Conservation (phyloP, 768 basidiomycete genomes). For the Pleurotus ostreatus region DNA sequence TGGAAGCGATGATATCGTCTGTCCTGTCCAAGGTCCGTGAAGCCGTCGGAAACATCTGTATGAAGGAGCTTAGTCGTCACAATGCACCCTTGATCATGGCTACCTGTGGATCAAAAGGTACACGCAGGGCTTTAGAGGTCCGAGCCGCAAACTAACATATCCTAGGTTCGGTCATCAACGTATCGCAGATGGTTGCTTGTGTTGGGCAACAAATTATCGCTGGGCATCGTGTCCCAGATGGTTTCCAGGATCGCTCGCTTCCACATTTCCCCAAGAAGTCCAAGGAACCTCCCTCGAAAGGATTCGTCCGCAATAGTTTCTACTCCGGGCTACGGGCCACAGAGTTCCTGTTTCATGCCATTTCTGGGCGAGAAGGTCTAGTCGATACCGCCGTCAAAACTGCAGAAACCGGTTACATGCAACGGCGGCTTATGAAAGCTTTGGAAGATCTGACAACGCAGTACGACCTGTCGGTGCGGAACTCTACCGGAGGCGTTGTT, state of each 20-base stretch:
- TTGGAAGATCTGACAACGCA: slow-evolving; percentile 95
- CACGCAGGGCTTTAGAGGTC: slow-evolving; percentile 9
- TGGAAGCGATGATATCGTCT: slow-evolving; percentile 94
- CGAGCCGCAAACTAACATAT: not conserved
- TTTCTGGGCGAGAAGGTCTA: slow-evolving; percentile 96
- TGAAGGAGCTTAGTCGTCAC: slow-evolving; percentile 95
- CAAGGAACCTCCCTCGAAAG: slow-evolving; percentile 93
- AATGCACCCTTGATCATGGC: slow-evolving; percentile 99
- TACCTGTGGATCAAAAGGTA: slow-evolving; percentile 97
- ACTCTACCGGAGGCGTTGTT: slow-evolving; percentile 91
- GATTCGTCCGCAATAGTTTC: slow-evolving; percentile 97
- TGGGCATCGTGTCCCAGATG: slow-evolving; percentile 96
- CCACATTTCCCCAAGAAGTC: slow-evolving; percentile 98
- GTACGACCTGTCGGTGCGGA: slow-evolving; percentile 94
- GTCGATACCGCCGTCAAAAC: slow-evolving; percentile 99
- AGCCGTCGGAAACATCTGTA: slow-evolving; percentile 94
- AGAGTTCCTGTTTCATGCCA: slow-evolving; percentile 98
- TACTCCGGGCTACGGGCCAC: slow-evolving; percentile 88
- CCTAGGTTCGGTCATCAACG: slow-evolving; percentile 93
- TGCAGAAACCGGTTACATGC: slow-evolving; percentile 99
- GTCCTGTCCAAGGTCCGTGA: slow-evolving; percentile 94
- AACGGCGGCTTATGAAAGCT: slow-evolving; percentile 97
- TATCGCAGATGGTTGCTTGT: slow-evolving; percentile 99
- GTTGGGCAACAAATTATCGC: slow-evolving; percentile 99
- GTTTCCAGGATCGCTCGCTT: slow-evolving; percentile 98